Base-by-base conservation (phyloP, 202 grass and related monocot genomes). In the Cymbopogon flexuosus region DNA sequence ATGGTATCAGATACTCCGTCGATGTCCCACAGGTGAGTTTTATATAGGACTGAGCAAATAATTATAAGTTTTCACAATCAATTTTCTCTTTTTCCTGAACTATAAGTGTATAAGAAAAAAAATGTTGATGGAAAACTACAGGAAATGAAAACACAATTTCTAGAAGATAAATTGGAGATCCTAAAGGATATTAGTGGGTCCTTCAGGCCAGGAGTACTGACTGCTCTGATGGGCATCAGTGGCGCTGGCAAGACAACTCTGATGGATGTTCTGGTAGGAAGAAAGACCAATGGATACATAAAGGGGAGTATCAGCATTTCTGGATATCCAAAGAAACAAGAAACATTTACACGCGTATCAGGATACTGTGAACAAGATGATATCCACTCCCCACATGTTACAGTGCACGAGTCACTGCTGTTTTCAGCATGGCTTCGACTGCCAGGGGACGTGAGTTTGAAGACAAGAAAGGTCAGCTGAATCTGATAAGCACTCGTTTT, bases 281-380 rank as follows among this genome's bases (percentile, higher is more conserved):
- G 90, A 54, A 97, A 97, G 34, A 93, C 90, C 0, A 81, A 81
- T 1, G 93, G 93, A 14, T 89, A 93, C 31, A 89, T 93, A 4
- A 88, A 97, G 76, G 93, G 93, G 33, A 72, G 77, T 58, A 97
- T 97, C 30, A 82, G 62, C 19, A 97, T 97, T 47, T 97, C 93
- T 0, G 93, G 90, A 21, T 97, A 93, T 66, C 86, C 86, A 1
- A 97, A 97, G 78, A 97, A 97, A 46, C 90, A 97, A 70, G 86
- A 97, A 56, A 91, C 90, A 41, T 97, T 97, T 1, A 86, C 90
- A 15, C 90, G 93, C 16, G 66, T 93, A 40, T 93, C 93, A 1
- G 93, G 90, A 51, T 97, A 97, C 64, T 91, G 93, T 67, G 93
- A 96, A 62, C 93, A 96, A 75, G 85, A 90, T 74, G 93, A 93